phyloP scores from a whole-genome alignment of 352 stramenopile genomes.

The Globisporangium paroecandrum region DNA sequence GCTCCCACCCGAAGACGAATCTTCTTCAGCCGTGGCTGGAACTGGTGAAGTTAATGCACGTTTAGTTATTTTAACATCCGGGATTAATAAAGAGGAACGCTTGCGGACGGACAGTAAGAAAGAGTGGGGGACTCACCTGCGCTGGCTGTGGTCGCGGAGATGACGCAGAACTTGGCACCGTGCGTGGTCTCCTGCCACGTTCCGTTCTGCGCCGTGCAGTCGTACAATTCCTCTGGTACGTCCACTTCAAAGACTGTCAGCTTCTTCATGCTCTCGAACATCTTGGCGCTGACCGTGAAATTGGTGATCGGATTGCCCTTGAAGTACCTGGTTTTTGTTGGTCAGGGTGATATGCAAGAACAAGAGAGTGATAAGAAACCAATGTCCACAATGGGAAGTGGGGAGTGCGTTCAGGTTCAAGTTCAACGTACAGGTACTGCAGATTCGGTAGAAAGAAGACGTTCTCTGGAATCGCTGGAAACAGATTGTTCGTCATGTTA shows the following conservation, averaged over 20 bases:
- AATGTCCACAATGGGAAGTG: background rate
- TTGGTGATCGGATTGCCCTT: slow-evolving; percentile 43
- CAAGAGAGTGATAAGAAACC: background rate
- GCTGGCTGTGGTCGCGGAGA: slow-evolving; percentile 19
- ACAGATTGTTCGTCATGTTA: slow-evolving; percentile 39
- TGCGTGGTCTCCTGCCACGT: slow-evolving; percentile 34
- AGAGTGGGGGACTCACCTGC: background rate
- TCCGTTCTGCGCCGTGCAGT: slow-evolving; percentile 30
- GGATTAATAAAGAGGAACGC: too few relatives aligned
- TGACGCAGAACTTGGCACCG: slow-evolving; percentile 37
- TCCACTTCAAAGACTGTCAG: slow-evolving; percentile 50
- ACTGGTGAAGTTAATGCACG: background rate
- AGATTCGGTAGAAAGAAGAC: slow-evolving; percentile 44
- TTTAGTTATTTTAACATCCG: too few relatives aligned
- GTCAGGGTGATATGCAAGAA: background rate
- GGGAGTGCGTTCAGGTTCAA: background rate
- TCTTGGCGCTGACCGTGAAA: slow-evolving; percentile 37
- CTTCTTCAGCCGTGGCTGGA: slow-evolving; percentile 17
- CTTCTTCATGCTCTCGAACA: slow-evolving; percentile 34
- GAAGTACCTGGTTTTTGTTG: slow-evolving; percentile 28
- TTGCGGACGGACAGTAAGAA: too few relatives aligned
- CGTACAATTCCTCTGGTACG: slow-evolving; percentile 24
- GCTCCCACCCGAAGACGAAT: slow-evolving; percentile 29
- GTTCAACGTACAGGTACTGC: slow-evolving; percentile 37
- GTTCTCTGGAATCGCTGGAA: slow-evolving; percentile 31